Conservation (phyloP, 2,329 filamentous ascomycete species). For the Exophiala lecanii-corni region DNA sequence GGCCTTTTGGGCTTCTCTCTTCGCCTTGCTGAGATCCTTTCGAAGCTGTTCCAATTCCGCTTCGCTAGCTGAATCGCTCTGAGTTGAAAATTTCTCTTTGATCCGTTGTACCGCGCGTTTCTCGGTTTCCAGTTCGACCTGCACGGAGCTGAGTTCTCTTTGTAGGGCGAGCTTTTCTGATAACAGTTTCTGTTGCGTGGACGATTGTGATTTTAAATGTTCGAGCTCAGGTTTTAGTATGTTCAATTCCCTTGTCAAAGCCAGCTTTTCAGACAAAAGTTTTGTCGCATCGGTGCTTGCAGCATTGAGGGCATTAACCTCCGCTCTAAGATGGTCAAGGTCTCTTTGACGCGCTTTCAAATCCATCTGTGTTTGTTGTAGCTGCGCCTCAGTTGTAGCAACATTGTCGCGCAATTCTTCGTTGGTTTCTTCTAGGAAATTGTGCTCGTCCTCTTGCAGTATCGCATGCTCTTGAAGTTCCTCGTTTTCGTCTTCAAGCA, state of each 20-base stretch:
- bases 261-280: slow-evolving; percentile 61
- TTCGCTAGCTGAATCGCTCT: slow-evolving; percentile 38
- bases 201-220: slow-evolving; percentile 55
- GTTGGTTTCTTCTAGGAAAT: slow-evolving; percentile 48
- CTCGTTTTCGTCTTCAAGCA: slow-evolving; percentile 72
- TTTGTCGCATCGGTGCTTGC: slow-evolving; percentile 67
- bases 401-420: slow-evolving; percentile 42
- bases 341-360: slow-evolving; percentile 51
- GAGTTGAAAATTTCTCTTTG: slow-evolving; percentile 46
- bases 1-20: slow-evolving; percentile 5
- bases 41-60: slow-evolving; percentile 44
- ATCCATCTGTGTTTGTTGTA: slow-evolving; percentile 48
- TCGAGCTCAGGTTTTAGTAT: slow-evolving; percentile 58
- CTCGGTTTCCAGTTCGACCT: slow-evolving; percentile 79
- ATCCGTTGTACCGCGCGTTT: slow-evolving; percentile 63
- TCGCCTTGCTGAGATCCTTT: slow-evolving; percentile 40
- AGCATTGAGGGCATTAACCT: slow-evolving; percentile 64
- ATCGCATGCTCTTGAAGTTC: slow-evolving; percentile 60
- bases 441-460: slow-evolving; percentile 50
- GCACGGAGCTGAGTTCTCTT: slow-evolving; percentile 68
- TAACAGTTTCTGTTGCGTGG: slow-evolving; percentile 62
- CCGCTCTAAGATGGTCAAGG: slow-evolving; percentile 55
- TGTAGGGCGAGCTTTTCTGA: slow-evolving; percentile 76
- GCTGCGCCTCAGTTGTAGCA: slow-evolving; percentile 41
- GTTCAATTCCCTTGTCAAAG: slow-evolving; percentile 56